Conservation (phyloP, 2,329 filamentous ascomycete species). For the Taxawa tesnikishii region DNA sequence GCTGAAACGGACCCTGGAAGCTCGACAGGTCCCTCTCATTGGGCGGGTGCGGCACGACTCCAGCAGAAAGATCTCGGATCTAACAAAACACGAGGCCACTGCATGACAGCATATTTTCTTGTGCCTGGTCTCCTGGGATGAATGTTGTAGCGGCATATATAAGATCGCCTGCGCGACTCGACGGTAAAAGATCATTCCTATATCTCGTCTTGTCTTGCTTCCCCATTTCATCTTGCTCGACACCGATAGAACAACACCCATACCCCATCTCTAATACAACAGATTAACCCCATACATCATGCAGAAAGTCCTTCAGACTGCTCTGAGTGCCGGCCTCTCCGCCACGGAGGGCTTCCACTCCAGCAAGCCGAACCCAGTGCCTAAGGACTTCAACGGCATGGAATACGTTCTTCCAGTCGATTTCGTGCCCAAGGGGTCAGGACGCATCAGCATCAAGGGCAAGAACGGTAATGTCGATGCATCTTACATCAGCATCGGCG, state of each 20-base stretch:
- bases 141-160: too few species aligned
- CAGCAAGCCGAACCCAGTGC: slow-evolving; percentile 11
- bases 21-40: too few species aligned
- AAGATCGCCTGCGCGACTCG: too few species aligned
- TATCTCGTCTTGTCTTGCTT: neutral
- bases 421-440: slow-evolving; percentile 8
- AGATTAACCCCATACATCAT: too few species aligned
- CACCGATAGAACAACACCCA: too few species aligned
- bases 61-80: too few species aligned
- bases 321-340: slow-evolving; percentile 11
- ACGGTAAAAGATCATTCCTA: neutral
- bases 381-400: slow-evolving; percentile 10
- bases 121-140: too few species aligned
- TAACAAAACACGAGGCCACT: too few species aligned
- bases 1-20: too few species aligned
- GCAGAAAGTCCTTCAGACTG: slow-evolving; percentile 16
- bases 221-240: neutral
- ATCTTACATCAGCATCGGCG: slow-evolving; percentile 12
- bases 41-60: too few species aligned
- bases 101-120: too few species aligned
- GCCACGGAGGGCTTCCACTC: slow-evolving; percentile 14
- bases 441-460: slow-evolving; percentile 10
- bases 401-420: slow-evolving; percentile 7
- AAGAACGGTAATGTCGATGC: slow-evolving; percentile 12
- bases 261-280: too few species aligned